These are phyloP conservation scores for Nepenthes alata DNA, from an alignment of 179 eudicot species.

Conservation along the genomic window DNA sequence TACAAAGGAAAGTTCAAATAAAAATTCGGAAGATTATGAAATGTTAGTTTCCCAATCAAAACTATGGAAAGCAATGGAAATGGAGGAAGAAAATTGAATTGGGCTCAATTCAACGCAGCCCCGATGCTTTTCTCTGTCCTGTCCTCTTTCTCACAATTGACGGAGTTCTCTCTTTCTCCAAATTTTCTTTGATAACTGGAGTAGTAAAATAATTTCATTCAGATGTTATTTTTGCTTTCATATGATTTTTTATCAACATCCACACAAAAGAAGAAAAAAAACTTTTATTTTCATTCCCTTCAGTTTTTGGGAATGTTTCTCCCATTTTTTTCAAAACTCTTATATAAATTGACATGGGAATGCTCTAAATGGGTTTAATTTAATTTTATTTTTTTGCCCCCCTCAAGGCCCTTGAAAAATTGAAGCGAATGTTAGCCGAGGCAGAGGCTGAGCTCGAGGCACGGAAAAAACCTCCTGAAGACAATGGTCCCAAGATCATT, in stretches of 20 bases:
- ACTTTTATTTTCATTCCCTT: neutral
- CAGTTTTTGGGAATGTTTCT: neutral
- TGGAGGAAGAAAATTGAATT: no score
- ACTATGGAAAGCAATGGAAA: neutral
- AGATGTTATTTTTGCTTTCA: no score
- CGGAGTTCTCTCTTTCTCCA: no score
- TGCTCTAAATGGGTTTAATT: neutral
- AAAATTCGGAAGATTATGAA: neutral
- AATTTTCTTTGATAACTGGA: no score
- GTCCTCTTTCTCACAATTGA: no score
- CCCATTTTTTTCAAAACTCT: neutral
- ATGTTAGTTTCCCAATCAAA: neutral
- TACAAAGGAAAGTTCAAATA: neutral
- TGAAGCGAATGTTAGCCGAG: constrained; percentile 37
- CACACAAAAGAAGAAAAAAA: no score
- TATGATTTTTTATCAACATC: no score
- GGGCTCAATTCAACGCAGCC: no score
- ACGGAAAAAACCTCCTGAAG: constrained; percentile 37
- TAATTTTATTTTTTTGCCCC: neutral
- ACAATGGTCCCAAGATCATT: constrained; percentile 32
- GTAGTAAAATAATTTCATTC: no score
- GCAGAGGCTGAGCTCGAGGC: constrained; percentile 40
- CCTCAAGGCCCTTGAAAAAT: constrained; percentile 34
- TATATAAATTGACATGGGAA: neutral
- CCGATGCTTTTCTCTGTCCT: no score